Base-by-base conservation (phyloP, 306 rosid genomes). In the Prunus campanulata region DNA sequence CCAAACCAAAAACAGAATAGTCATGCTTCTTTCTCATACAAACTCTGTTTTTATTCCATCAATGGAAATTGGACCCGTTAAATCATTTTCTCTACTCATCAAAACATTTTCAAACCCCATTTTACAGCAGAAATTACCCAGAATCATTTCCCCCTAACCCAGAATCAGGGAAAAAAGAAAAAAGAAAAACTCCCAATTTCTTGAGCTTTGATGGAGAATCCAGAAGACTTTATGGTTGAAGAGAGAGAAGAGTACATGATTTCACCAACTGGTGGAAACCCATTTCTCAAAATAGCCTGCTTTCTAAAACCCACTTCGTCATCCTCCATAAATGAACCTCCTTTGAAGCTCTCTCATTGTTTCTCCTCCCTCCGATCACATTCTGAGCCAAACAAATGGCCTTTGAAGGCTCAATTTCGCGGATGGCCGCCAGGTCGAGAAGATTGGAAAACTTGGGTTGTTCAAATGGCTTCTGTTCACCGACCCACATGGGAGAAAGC, bases 401-500 rank as follows among this genome's bases (percentile, higher is more conserved):
- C 80, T 46, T 47, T 79, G 49, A 32, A 27, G 1, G 30, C 80
- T 16, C 66, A 25, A 3, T 83, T 78, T 70, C 71, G 3, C 22
- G 86, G 88, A 0, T 82, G 91, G 90, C 66, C 18, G 32, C 0
- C 0, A 15, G 66, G 62, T 6, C 78, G 27, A 0, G 3, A 19
- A 20, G 78, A 77, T 19, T 86, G 88, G 91, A 12, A 76, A 5
- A 19, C 18, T 0, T 90, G 90, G 91, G 74, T 86, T 11, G 75
- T 83, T 24, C 15, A 78, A 15, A 49, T 90, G 70, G 69, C 71
- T 3, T 20, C 22, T 3, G 74, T 20, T 16, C 83, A 84, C 50
- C 86, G 55, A 42, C 64, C 83, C 4, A 13, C 74, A 27, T 90
- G 94, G 90, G 82, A 77, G 20, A 74, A 78, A 68, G 85, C 60